Conservation (phyloP, 2,329 filamentous ascomycete genomes). For the Cytospora mali region DNA sequence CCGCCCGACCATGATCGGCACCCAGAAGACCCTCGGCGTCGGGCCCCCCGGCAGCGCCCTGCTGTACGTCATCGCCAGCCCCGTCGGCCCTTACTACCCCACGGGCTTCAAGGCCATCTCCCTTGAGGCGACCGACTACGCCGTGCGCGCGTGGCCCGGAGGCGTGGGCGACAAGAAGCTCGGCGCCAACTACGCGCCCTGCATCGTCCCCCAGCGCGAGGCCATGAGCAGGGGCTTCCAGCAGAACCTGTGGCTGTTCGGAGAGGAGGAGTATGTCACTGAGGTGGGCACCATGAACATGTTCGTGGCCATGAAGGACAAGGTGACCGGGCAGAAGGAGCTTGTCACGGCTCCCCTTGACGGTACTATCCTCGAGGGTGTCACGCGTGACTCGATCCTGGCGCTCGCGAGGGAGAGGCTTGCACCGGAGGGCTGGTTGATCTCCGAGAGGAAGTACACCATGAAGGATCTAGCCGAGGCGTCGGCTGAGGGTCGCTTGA, state of each 20-base stretch:
- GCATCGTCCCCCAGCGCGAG: conserved; percentile 93
- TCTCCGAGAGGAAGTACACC: conserved; percentile 87
- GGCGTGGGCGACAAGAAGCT: conserved; percentile 98
- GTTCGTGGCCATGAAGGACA: conserved; percentile 83
- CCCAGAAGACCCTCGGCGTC: conserved; percentile 90
- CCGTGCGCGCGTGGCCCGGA: conserved; percentile 95
- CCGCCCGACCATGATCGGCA: conserved; percentile 95
- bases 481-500: conserved; percentile 76
- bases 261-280: conserved; percentile 91
- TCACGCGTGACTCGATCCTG: conserved; percentile 92
- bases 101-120: conserved; percentile 98
- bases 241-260: conserved; percentile 98
- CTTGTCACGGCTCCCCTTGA: conserved; percentile 94
- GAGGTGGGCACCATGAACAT: conserved; percentile 99
- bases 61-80: conserved; percentile 92
- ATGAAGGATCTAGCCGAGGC: conserved; percentile 86
- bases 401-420: conserved; percentile 81
- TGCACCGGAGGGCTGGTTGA: conserved; percentile 81
- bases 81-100: conserved; percentile 96
- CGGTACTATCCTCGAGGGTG: conserved; percentile 93
- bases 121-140: conserved; percentile 94
- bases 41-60: conserved; percentile 89
- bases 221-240: conserved; percentile 91
- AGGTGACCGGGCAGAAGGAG: conserved; percentile 87
- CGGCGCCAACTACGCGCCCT: conserved; percentile 98